Percentiles rank a stretch among this genome's conserved stretches.
These are phyloP conservation scores for Pugionium cornutum DNA, from an alignment of 345 rosid species.

Conservation along the genomic window DNA sequence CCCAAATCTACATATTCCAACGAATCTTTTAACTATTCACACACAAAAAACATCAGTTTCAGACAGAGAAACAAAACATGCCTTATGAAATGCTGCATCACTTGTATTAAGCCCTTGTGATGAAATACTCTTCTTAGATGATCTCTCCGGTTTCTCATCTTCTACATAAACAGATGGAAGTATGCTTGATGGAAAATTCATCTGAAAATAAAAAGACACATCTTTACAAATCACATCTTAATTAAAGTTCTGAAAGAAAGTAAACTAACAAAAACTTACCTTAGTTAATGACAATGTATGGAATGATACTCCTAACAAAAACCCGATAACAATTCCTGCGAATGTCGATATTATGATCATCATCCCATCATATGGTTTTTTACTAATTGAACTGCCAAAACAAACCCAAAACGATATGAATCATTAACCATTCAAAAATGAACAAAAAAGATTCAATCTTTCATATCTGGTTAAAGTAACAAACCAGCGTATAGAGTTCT, in stretches of 20 bases:
- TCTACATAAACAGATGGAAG: slow-evolving; percentile 43
- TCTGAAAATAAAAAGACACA: slow-evolving; percentile 44
- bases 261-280: slow-evolving; percentile 42
- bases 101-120: slow-evolving; percentile 20
- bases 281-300: slow-evolving; percentile 63
- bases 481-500: slow-evolving; percentile 32
- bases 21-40: not conserved
- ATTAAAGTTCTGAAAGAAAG: not conserved
- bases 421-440: not conserved
- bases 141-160: slow-evolving; percentile 34
- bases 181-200: slow-evolving; percentile 55
- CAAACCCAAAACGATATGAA: not conserved
- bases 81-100: slow-evolving; percentile 38
- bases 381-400: slow-evolving; percentile 50
- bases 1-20: slow-evolving; percentile 71
- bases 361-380: slow-evolving; percentile 59
- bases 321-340: slow-evolving; percentile 66
- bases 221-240: not conserved
- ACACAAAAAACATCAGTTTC: slow-evolving; percentile 15
- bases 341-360: slow-evolving; percentile 56
- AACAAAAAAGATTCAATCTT: not conserved
- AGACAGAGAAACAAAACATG: slow-evolving; percentile 39
- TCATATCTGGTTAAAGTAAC: slow-evolving; percentile 4
- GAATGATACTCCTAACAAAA: slow-evolving; percentile 71
- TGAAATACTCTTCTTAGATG: slow-evolving; percentile 45